Evolutionary conservation across 2,329 filamentous ascomycete species (phyloP).

Genomic region (Whalleya microplaca): DNA sequence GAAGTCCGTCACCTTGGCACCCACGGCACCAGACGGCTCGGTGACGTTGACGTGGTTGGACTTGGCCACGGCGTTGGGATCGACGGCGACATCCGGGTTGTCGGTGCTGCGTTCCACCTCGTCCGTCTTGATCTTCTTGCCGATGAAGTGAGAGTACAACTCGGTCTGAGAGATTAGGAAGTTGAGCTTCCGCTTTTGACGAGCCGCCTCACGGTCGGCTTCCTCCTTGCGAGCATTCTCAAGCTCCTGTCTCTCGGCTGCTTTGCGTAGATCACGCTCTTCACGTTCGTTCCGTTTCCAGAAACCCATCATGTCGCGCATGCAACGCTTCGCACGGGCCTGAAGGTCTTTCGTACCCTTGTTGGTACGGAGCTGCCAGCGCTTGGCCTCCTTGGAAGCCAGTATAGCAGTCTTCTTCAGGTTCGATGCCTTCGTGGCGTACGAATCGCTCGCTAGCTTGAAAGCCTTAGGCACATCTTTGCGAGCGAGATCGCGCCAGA

Average conservation of each 20-base stretch:
- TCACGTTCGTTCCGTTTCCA: conserved; percentile 99
- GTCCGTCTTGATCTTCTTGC: conserved; percentile 98
- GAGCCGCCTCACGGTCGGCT: conserved; percentile 94
- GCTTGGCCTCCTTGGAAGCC: conserved; percentile 93
- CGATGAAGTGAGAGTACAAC: conserved; percentile 98
- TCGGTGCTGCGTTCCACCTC: conserved; percentile 91
- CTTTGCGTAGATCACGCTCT: conserved; percentile 90
- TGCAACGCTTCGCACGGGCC: conserved; percentile 93
- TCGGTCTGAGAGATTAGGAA: conserved; percentile 99
- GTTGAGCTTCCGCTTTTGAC: conserved; percentile 98
- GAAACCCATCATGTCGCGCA: conserved; percentile 99
- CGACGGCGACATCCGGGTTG: conserved; percentile 70
- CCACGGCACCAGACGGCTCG: conserved; percentile 58
- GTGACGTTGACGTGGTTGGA: conserved; percentile 53
- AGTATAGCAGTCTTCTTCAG: conserved; percentile 96
- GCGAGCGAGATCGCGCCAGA: conserved; percentile 91
- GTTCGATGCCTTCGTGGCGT: conserved; percentile 89
- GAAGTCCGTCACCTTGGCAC: conserved; percentile 84
- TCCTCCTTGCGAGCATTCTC: conserved; percentile 97
- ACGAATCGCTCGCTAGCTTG: conserved; percentile 84
- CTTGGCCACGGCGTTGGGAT: conserved; percentile 47
- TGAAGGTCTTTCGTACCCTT: conserved; percentile 98
- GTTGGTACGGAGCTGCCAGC: conserved; percentile 97
- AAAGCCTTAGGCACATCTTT: conserved; percentile 94
- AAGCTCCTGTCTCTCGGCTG: conserved; percentile 92